Evolutionary conservation across 2,329 filamentous ascomycete genomes (phyloP).

Genomic region (Microdochium trichocladiopsis): DNA sequence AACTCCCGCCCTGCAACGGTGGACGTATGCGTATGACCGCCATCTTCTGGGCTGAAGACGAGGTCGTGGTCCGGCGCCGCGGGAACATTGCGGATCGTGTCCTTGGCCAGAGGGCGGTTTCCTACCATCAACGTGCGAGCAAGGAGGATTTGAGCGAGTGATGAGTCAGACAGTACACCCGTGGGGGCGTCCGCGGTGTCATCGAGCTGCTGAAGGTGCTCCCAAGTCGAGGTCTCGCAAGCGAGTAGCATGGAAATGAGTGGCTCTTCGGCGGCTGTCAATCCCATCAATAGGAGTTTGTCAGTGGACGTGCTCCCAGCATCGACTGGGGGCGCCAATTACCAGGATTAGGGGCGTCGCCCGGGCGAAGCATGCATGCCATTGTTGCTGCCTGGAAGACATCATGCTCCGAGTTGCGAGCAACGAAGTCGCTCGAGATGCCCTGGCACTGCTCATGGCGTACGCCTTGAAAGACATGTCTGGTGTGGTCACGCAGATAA

Average conservation of each 20-base stretch:
- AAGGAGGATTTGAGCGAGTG: background rate
- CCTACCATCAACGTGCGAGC: background rate
- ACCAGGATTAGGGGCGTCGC: too few relatives aligned
- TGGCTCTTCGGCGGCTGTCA: background rate
- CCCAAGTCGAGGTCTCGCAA: background rate
- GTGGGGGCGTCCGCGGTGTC: background rate
- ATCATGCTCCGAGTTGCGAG: background rate
- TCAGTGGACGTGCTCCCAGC: too few relatives aligned
- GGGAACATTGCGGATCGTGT: background rate
- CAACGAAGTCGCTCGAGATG: background rate
- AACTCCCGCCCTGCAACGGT: background rate
- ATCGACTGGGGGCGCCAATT: background rate
- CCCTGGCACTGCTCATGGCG: background rate
- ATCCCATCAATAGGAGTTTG: too few relatives aligned
- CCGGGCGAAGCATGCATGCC: background rate
- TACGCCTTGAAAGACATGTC: background rate
- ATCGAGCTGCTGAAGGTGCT: background rate
- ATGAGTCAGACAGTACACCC: background rate
- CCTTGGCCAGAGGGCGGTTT: background rate
- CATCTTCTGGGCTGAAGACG: background rate
- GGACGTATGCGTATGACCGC: background rate
- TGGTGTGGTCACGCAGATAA: background rate
- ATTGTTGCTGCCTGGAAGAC: background rate
- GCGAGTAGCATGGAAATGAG: background rate
- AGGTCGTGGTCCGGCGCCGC: background rate